A percentile compares a stretch with the other conserved stretches of the same genome.
phyloP scores from a whole-genome alignment of 768 basidiomycete species.

The Suillus lakei region DNA sequence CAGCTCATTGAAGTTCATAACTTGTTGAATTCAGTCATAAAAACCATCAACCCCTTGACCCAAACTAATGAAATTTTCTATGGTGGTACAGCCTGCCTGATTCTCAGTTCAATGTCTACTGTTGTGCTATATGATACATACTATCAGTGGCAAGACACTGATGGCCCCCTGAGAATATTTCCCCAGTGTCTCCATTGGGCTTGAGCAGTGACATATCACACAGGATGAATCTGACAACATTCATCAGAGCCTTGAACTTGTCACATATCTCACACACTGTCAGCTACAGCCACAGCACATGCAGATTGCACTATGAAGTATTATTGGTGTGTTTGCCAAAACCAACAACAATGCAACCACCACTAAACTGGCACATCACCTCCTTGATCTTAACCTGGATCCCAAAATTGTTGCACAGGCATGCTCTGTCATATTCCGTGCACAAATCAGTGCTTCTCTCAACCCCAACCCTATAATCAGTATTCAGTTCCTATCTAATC shows the following conservation, averaged over 20 bases:
- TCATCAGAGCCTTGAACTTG: constrained; percentile 86
- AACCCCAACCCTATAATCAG: no score
- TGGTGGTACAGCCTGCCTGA: constrained; percentile 92
- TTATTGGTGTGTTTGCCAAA: constrained; percentile 87
- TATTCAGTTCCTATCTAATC: no score
- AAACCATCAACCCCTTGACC: constrained; percentile 92
- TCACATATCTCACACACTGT: constrained; percentile 98
- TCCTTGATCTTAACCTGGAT: constrained; percentile 89
- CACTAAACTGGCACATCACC: constrained; percentile 85
- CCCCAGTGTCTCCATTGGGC: constrained; percentile 89
- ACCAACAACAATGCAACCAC: constrained; percentile 95
- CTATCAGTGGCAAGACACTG: constrained; percentile 80
- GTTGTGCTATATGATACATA: constrained; percentile 88
- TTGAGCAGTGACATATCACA: constrained; percentile 82
- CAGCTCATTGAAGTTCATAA: constrained; percentile 94
- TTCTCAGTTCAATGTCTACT: constrained; percentile 84
- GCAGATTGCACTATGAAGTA: constrained; percentile 91
- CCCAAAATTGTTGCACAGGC: constrained; percentile 85
- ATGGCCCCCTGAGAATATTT: constrained; percentile 88
- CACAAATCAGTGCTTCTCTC: no score
- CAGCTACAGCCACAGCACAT: constrained; percentile 85
- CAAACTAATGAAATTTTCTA: constrained; percentile 99
- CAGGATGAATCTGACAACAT: constrained; percentile 86
- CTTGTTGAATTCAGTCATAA: constrained; percentile 89
- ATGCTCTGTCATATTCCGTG: no score